Base-by-base conservation (phyloP, 192 early-diverging fungal species). In the Mortierella claussenii region DNA sequence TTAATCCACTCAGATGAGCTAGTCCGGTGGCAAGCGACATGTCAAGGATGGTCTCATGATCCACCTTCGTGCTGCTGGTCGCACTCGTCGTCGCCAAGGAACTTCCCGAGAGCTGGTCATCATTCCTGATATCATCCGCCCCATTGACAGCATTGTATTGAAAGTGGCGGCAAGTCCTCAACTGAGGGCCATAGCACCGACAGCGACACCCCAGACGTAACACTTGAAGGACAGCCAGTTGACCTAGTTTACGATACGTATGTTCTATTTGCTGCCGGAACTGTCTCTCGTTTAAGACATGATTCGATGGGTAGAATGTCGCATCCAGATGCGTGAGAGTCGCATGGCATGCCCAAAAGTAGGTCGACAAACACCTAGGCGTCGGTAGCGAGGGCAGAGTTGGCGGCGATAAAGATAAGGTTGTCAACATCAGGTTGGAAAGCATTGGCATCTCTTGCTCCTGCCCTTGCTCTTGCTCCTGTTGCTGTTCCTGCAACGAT, bases 151-250 rank as follows among this genome's bases (percentile, higher is more conserved):
- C 55, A 44, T 44, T 45, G 32, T 17, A 45, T 6, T 11, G 10
- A 28, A 28, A 57, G 27, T 57, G 55, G 2, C 18, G 21, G 21
- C 55, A 57, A 2, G 11, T 28, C 20, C 9, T 7, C 27, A 63
- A 24, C 27, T 21, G 9, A 1, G 13, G 49, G 1, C 61, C 61
- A 10, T 32, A 27, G 27, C 61, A 63, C 1, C 37, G 61, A 53
- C 61, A 53, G 15, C n/a, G 15, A 23, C 61, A 63, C 2, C 50
- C 61, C 1, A 63, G 37, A 43, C 36, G 48, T 37, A 53, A 13
- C 36, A 53, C 49, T 9, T 26, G 18, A 13, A 63, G 26, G 2
- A 27, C 61, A 11, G 12, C 10, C 17, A 63, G 18, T 17, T 53
- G 50, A 1, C 37, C 61, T 7, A 63, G 24, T 33, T 63, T 63